Conservation (phyloP, 108 stramenopile species). For the Fistulifera pelliculosa region DNA sequence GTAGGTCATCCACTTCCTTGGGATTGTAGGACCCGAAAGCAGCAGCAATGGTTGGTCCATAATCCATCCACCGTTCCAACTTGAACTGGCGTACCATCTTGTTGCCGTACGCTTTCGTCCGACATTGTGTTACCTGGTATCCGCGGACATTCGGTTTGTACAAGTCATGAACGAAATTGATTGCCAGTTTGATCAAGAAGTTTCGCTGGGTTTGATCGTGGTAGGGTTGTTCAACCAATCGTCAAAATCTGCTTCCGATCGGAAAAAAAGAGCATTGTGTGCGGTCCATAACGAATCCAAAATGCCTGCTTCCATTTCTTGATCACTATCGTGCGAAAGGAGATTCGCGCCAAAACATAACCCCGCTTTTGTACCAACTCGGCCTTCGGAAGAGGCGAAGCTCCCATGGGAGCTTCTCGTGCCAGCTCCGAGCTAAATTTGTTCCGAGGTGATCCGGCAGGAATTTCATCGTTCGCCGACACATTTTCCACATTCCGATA, state of each 20-base stretch:
- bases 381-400: slow-evolving; percentile 62
- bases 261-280: slow-evolving; percentile 75
- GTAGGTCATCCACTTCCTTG: slow-evolving; percentile 64
- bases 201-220: slow-evolving; percentile 61
- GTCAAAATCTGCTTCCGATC: slow-evolving; percentile 57
- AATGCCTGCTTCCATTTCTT: slow-evolving; percentile 89
- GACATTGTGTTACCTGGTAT: slow-evolving; percentile 79
- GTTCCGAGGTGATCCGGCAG: slow-evolving; percentile 14
- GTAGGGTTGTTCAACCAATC: slow-evolving; percentile 91
- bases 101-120: slow-evolving; percentile 72
- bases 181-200: slow-evolving; percentile 76
- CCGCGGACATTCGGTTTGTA: slow-evolving; percentile 78
- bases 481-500: not conserved
- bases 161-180: slow-evolving; percentile 84
- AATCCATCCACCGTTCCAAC: slow-evolving; percentile 88
- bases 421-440: slow-evolving; percentile 34
- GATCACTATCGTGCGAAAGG: slow-evolving; percentile 80
- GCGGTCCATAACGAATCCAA: slow-evolving; percentile 80
- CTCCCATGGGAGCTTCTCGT: slow-evolving; percentile 24
- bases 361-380: slow-evolving; percentile 62
- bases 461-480: slow-evolving; percentile 1
- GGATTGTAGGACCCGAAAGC: slow-evolving; percentile 77
- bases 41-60: slow-evolving; percentile 86
- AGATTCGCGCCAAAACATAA: slow-evolving; percentile 72
- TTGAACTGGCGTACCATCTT: slow-evolving; percentile 85